Base-by-base conservation (phyloP, 2,329 filamentous ascomycete genomes). In the Fusarium cicatricum region DNA sequence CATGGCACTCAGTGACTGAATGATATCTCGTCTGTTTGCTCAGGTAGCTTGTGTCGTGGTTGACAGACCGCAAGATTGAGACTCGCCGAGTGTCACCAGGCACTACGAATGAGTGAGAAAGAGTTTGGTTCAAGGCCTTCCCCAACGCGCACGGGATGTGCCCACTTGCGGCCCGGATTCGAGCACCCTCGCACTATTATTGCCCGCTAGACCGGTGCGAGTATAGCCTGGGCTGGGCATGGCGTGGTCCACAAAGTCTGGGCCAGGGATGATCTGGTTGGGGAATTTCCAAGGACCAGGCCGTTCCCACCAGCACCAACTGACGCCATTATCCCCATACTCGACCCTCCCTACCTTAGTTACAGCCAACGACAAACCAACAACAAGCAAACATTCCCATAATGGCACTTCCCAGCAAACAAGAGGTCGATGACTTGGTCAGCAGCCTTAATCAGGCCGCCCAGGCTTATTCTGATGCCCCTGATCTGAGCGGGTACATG, bases 401-500 rank as follows among this genome's bases (percentile, higher is more conserved):
- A 19, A 62, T 63, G 54, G 48, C 64, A 9, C 47, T 70, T 17
- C 60, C 59, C 1, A 54, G 37, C 23, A 65, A 65, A 50, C 31
- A 42, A 19, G 56, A 66, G 26, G 51, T 70, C n/a, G 46, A 68
- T 3, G 48, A 50, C 12, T 59, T 67, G 11, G 53, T 72, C 23
- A 41, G 9, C 16, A 43, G 42, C 23, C 60, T 70, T 3, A 63
- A 33, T 21, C 58, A 58, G 23, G 58, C 45, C 15, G 60, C 62
- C 23, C 50, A 64, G 16, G 54, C 42, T 11, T 72, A 72, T 32
- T 61, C 62, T 11, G 60, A 68, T 49, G 49, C 63, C 4, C 60
- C 62, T 7, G 67, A 65, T 42, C 52, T 71, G 11, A 36, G 55
- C 3, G 66, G 65, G 15, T 62, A 70, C 47, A 61, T 70, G 37